Conservation (phyloP, 164 flowering plant genomes). For the Pachysandra terminalis region DNA sequence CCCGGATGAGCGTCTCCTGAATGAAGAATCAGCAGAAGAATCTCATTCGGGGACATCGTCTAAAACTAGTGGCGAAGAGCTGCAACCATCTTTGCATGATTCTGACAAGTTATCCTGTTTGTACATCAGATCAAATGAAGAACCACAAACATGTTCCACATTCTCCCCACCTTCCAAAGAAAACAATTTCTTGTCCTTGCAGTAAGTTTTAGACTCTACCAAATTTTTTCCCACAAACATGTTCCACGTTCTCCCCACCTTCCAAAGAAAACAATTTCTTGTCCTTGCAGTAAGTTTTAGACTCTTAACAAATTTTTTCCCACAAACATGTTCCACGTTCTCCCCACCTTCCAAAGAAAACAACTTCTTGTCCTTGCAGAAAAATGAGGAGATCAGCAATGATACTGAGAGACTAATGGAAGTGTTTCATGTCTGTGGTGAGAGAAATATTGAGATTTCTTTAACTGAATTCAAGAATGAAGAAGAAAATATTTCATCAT, state of each 20-base stretch:
- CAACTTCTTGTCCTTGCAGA: background rate
- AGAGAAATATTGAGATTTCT: background rate
- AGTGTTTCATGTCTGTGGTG: background rate
- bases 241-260: slow-evolving; percentile 4
- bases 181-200: background rate
- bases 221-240: background rate
- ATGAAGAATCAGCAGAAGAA: slow-evolving; percentile 4
- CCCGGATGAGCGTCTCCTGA: background rate
- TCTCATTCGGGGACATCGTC: background rate
- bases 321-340: background rate
- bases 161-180: background rate
- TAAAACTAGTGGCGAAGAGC: background rate
- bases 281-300: background rate
- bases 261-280: background rate
- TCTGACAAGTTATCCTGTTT: background rate
- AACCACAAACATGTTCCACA: background rate
- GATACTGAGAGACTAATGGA: background rate
- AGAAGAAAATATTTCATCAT: slow-evolving; percentile 3
- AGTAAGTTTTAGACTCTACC: background rate
- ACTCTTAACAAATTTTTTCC: slow-evolving; percentile 2
- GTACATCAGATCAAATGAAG: background rate
- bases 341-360: background rate
- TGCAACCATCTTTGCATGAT: background rate
- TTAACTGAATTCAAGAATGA: background rate
- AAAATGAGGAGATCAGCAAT: slow-evolving; percentile 5